Evolutionary conservation across 305 asterid genomes (phyloP), one percentile per base, ranked within the genome.

Genomic region (Fraxinus baroniana): DNA sequence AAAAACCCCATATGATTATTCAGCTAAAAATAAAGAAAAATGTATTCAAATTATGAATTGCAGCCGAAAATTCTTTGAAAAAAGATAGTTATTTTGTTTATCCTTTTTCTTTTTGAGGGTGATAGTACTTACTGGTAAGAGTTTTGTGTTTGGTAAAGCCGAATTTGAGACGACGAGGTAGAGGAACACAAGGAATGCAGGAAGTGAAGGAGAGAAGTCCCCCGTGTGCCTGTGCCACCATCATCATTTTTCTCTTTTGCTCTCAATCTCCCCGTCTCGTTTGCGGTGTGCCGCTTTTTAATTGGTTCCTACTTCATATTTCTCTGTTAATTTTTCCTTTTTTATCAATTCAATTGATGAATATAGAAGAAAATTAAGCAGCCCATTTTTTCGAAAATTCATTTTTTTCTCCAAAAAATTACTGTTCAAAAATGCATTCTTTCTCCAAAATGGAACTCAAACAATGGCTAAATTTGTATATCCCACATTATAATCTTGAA

Each of bases 171-270:
- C 85, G 87, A 83, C 57, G 80, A 80, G 82, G 84, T 81, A 74
- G 83, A 81, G 88, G 80, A 37, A 83, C 74, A 74, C 87, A 84
- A 72, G 82, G 84, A 68, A 86, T 88, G 87, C 79, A 80, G 80
- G 93, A 85, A 62, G 90, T 84, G 88, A 87, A 86, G 73, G 89
- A 84, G 80, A 85, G 78, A 81, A 85, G 78, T 71, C 89, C 91
- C 85, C 79, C 84, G 22, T 79, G 80, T 57, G 88, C 82, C 20
- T 49, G 60, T 49, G 60, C 18, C 20, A 1, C 60, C 62, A 83
- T 85, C 81, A 74, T 89, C 91, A 87, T 90, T 62, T 80, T 74
- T 83, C 24, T 49, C 78, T 71, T 44, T 64, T 49, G 24, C 30
- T 28, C 74, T 68, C 39, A 64, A 24, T 64, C 72, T 64, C 74